A percentile compares a stretch with the other conserved stretches of the same genome.
phyloP scores from a whole-genome alignment of 495 filamentous ascomycete genomes.

The Niebla homalea region DNA sequence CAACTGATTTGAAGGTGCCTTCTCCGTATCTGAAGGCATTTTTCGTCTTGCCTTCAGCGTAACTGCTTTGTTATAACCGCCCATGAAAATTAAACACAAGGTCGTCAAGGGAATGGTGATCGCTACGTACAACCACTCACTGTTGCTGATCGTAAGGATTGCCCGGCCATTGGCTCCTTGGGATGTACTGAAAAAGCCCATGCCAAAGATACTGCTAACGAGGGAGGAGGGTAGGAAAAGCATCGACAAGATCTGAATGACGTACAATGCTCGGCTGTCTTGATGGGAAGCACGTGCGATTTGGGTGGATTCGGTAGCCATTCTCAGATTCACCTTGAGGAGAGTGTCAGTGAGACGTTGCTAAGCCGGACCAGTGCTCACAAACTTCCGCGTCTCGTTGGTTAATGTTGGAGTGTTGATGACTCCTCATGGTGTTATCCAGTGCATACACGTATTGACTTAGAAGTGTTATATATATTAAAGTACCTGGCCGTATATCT shows the following conservation, averaged over 20 bases:
- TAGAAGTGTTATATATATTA: too few relatives aligned
- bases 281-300: constrained; percentile 10
- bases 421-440: too few relatives aligned
- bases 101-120: constrained; percentile 1
- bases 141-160: constrained; percentile 1
- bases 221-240: constrained; percentile 7
- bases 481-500: too few relatives aligned
- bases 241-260: constrained; percentile 9
- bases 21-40: too few relatives aligned
- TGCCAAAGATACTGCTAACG: constrained; percentile 7
- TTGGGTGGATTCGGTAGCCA: constrained; percentile 9
- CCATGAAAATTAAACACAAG: constrained; percentile 1
- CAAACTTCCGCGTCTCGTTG: constrained; percentile 10
- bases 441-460: too few relatives aligned
- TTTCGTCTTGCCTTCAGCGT: neutral
- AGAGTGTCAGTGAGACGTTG: neutral
- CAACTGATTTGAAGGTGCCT: too few relatives aligned
- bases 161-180: constrained; percentile 1
- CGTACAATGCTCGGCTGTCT: constrained; percentile 2
- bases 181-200: constrained; percentile 8
- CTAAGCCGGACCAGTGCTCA: neutral
- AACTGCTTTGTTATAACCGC: neutral
- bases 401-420: too few relatives aligned
- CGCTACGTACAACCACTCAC: constrained; percentile 6
- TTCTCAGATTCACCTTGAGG: constrained; percentile 4